Conservation (phyloP, 176 grass and related monocot genomes). For the Guadua angustifolia region DNA sequence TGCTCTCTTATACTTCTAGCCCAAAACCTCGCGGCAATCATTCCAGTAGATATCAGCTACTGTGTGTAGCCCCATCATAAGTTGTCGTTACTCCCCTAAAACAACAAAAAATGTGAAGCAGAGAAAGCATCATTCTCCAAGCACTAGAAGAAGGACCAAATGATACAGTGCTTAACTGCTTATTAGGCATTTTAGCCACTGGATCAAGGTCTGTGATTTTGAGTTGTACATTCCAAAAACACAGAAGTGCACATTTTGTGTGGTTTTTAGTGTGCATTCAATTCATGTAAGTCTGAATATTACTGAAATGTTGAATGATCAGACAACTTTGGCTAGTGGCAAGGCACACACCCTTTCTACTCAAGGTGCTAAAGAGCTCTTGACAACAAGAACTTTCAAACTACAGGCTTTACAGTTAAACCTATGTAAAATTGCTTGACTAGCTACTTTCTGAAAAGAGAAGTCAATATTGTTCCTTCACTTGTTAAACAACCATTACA, state of each 20-base stretch:
- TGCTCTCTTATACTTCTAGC: conserved; percentile 77
- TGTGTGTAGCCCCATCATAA: conserved; percentile 66
- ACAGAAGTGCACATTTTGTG: too few species aligned
- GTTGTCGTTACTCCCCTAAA: conserved; percentile 51
- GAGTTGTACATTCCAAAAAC: not conserved
- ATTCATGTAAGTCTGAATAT: not conserved
- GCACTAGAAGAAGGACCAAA: not conserved
- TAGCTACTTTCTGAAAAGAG: not conserved
- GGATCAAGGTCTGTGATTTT: not conserved
- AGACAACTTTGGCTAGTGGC: too few species aligned
- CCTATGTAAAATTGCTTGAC: not conserved
- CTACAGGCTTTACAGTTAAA: not conserved
- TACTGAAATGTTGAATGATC: not conserved
- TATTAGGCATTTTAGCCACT: not conserved
- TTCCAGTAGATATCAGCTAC: conserved; percentile 77
- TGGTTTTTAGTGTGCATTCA: not conserved
- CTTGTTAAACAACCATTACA: not conserved
- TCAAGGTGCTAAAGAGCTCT: too few species aligned
- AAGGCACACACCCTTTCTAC: too few species aligned
- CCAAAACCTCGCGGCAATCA: conserved; percentile 68
- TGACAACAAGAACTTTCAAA: too few species aligned
- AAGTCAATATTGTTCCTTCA: not conserved
- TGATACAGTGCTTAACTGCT: too few species aligned
- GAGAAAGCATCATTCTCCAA: conserved; percentile 29
- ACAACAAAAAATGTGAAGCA: not conserved